These are phyloP conservation scores for Luffa acutangula DNA, from an alignment of 306 rosid genomes.

Conservation along the genomic window DNA sequence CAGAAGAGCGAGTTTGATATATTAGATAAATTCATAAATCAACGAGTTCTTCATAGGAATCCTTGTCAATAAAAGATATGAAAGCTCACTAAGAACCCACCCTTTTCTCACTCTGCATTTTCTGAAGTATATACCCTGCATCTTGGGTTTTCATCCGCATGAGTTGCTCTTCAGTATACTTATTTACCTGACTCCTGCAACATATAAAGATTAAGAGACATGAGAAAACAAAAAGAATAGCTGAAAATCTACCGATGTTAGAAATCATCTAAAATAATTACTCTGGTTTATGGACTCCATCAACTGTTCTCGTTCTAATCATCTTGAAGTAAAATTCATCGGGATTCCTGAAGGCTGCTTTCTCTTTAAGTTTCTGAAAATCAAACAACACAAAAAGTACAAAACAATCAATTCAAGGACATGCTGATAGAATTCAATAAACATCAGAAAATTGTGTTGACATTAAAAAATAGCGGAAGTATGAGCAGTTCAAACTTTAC, in stretches of 20 bases:
- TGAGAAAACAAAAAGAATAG: not conserved
- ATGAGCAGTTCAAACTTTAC: constrained; percentile 15
- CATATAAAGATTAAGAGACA: not conserved
- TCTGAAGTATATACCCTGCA: constrained; percentile 68
- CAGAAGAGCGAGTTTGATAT: constrained; percentile 3
- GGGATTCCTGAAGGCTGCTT: constrained; percentile 52
- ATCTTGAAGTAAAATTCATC: constrained; percentile 87
- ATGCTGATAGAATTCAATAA: not conserved
- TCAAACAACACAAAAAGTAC: constrained; percentile 1
- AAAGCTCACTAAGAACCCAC: constrained; percentile 18
- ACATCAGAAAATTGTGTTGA: not conserved
- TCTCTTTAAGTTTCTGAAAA: constrained; percentile 61
- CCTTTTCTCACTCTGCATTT: constrained; percentile 67
- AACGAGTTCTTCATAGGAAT: not conserved
- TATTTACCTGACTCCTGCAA: constrained; percentile 53
- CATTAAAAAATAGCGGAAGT: not conserved
- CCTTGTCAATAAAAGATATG: constrained; percentile 1
- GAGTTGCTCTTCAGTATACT: constrained; percentile 60
- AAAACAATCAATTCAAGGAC: not conserved
- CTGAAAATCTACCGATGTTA: not conserved
- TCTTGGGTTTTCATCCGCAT: constrained; percentile 78
- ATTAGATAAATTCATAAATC: not conserved
- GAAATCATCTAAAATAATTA: constrained; percentile 7
- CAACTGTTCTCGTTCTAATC: constrained; percentile 39
- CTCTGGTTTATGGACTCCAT: constrained; percentile 62